Evolutionary conservation across 345 rosid genomes (phyloP).

Genomic region (Noccaea caerulescens): DNA sequence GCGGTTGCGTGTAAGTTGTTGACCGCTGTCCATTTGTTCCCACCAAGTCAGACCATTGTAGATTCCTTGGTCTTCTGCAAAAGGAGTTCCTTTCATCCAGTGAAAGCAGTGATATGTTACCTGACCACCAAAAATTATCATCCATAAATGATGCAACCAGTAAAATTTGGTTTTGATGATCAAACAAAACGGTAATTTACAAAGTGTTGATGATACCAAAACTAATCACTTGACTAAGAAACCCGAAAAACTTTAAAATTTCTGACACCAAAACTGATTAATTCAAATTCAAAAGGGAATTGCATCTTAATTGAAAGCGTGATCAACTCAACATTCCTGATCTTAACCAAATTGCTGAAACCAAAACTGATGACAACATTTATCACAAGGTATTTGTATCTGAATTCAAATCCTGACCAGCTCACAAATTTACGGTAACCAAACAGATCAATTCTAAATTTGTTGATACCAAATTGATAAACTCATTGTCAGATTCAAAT

Average conservation of each 20-base stretch:
- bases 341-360: background rate
- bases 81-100: constrained; percentile 99
- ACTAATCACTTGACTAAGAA: constrained; percentile 6
- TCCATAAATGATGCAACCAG: constrained; percentile 1
- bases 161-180: background rate
- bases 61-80: constrained; percentile 97
- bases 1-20: constrained; percentile 93
- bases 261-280: background rate
- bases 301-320: background rate
- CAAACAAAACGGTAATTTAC: background rate
- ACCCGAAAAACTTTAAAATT: background rate
- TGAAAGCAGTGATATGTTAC: constrained; percentile 94
- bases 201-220: constrained; percentile 3
- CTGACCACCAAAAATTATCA: constrained; percentile 47
- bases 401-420: background rate
- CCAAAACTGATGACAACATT: background rate
- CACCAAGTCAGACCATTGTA: constrained; percentile 96
- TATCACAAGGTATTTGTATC: background rate
- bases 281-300: constrained; percentile 1
- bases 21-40: constrained; percentile 96
- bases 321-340: background rate
- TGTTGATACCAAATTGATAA: background rate
- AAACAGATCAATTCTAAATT: constrained; percentile 6
- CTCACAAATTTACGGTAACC: background rate
- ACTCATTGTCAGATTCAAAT: constrained; percentile 12